These are phyloP conservation scores for Pseudoscleropodium purum DNA, from an alignment of 225 moss, liverwort and hornwort species.

Conservation along the genomic window DNA sequence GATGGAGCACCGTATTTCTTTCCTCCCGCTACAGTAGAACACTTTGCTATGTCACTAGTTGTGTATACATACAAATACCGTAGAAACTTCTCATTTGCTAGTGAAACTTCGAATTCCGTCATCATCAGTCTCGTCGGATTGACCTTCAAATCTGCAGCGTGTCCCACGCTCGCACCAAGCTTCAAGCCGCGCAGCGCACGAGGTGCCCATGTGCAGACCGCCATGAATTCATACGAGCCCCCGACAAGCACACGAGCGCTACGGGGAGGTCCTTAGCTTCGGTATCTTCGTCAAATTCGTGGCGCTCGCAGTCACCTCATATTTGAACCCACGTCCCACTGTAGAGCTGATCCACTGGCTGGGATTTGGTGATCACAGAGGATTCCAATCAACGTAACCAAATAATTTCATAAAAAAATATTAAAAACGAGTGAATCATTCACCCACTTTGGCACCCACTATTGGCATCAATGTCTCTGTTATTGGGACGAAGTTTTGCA, in stretches of 20 bases:
- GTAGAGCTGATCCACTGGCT: background rate
- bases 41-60: background rate
- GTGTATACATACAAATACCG: background rate
- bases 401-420: background rate
- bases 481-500: background rate
- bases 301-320: background rate
- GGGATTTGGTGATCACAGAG: background rate
- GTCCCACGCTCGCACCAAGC: background rate
- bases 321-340: background rate
- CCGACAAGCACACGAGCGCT: background rate
- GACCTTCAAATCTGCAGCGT: background rate
- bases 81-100: background rate
- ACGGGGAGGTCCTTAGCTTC: background rate
- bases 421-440: background rate
- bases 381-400: background rate
- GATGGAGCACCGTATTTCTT: background rate
- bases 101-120: background rate
- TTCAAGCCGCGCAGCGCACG: background rate
- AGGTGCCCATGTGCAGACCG: background rate
- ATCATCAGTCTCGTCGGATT: too few relatives aligned
- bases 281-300: background rate
- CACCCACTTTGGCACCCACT: background rate
- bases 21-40: background rate
- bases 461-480: background rate
- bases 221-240: background rate